Evolutionary conservation across 495 filamentous ascomycete genomes (phyloP).

Genomic region (Terfezia claveryi): DNA sequence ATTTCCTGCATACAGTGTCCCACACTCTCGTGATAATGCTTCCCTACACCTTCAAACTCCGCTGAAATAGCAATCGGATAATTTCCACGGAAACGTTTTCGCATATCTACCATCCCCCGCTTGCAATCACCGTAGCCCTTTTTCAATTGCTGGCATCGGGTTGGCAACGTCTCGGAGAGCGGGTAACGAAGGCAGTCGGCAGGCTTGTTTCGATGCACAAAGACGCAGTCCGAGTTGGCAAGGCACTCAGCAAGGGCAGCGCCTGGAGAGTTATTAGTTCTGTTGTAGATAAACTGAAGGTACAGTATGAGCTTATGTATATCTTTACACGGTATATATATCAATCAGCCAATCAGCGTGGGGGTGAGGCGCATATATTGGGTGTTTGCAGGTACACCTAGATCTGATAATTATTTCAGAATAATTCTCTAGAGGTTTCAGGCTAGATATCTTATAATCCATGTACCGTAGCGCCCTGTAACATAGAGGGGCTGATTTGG

Average conservation of each 20-base stretch:
- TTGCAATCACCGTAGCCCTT: constrained; percentile 89
- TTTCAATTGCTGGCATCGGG: constrained; percentile 75
- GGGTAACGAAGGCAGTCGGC: constrained; percentile 72
- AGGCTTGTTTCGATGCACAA: constrained; percentile 67
- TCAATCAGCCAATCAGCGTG: no score
- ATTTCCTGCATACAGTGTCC: constrained; percentile 63
- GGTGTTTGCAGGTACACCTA: no score
- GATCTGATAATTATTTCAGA: no score
- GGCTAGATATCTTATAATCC: no score
- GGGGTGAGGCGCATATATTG: no score
- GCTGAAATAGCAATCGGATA: constrained; percentile 53
- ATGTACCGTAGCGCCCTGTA: no score
- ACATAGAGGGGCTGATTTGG: no score
- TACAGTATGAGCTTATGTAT: constrained; percentile 54
- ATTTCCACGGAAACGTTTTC: constrained; percentile 96
- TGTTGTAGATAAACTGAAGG: neutral
- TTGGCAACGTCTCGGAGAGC: constrained; percentile 52
- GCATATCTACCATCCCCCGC: constrained; percentile 92
- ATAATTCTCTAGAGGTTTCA: no score
- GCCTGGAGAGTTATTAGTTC: constrained; percentile 29
- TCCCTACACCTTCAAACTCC: constrained; percentile 35
- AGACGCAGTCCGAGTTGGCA: constrained; percentile 83
- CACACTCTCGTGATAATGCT: constrained; percentile 26
- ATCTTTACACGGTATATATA: constrained; percentile 45
- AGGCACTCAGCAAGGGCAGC: constrained; percentile 82